Conservation (phyloP, 371 early-diverging fungal genomes). For the Fennellomyces sp. region DNA sequence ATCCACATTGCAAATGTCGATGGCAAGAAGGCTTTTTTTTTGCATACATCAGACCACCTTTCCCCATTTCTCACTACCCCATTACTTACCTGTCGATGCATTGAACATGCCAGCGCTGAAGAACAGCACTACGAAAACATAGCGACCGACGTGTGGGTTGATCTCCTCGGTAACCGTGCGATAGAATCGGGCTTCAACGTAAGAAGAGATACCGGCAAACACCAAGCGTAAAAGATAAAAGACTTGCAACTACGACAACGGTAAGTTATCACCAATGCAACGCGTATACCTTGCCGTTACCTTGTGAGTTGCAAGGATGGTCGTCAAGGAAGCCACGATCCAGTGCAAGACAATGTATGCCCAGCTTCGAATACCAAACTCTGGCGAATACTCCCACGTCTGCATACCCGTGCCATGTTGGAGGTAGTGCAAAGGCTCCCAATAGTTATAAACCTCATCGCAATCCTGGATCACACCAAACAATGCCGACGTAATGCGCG, state of each 20-base stretch:
- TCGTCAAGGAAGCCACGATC: constrained; percentile 42
- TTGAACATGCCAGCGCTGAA: constrained; percentile 89
- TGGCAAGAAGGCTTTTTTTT: constrained; percentile 76
- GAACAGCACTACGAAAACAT: constrained; percentile 63
- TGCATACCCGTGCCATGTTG: constrained; percentile 85
- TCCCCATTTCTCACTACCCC: not conserved
- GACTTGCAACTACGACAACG: constrained; percentile 59
- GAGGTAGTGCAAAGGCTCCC: constrained; percentile 93
- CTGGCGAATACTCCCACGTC: constrained; percentile 97
- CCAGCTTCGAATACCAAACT: constrained; percentile 89
- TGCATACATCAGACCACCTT: not conserved
- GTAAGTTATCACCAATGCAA: not conserved
- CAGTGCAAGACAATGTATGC: constrained; percentile 75
- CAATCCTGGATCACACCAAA: constrained; percentile 79
- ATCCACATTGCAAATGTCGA: constrained; percentile 92
- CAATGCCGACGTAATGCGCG: constrained; percentile 68
- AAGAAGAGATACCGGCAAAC: constrained; percentile 67
- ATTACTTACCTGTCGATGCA: constrained; percentile 65
- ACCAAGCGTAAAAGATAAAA: constrained; percentile 74
- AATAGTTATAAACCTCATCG: constrained; percentile 96
- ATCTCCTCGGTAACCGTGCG: constrained; percentile 64
- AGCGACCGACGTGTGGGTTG: constrained; percentile 70
- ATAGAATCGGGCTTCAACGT: constrained; percentile 77
- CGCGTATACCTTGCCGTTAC: constrained; percentile 13
- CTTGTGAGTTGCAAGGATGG: constrained; percentile 58